Percentiles rank a stretch among this genome's conserved stretches.
These are phyloP conservation scores for Pichia sp. DNA, from an alignment of 1,139 yeast genomes.

Conservation along the genomic window DNA sequence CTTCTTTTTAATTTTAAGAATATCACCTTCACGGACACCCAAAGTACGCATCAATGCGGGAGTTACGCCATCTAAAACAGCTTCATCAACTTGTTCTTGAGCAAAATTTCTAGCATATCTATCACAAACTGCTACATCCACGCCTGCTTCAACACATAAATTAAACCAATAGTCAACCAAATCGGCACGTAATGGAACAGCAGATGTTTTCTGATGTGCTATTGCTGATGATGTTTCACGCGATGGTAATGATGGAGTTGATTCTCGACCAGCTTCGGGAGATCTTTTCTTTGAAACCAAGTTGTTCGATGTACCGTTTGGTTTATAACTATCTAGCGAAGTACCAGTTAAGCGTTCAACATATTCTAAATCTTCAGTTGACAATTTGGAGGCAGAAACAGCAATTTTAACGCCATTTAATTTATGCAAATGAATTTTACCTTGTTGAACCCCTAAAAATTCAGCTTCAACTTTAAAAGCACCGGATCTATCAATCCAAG, in stretches of 20 bases:
- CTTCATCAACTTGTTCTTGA: conserved; percentile 89
- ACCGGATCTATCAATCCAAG: conserved; percentile 96
- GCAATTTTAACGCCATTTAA: conserved; percentile 96
- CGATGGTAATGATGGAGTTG: conserved; percentile 17
- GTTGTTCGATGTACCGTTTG: conserved; percentile 16
- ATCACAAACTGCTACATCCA: conserved; percentile 91
- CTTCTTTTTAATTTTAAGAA: conserved; percentile 76
- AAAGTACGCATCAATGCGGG: conserved; percentile 80
- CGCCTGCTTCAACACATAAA: conserved; percentile 87
- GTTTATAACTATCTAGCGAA: conserved; percentile 55
- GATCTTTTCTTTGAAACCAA: background rate
- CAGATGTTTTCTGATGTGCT: conserved; percentile 25
- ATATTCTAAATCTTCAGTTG: conserved; percentile 79
- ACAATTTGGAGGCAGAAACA: conserved; percentile 81
- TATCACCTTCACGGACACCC: conserved; percentile 94
- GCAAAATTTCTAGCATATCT: conserved; percentile 82
- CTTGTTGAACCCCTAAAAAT: conserved; percentile 87
- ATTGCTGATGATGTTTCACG: conserved; percentile 16
- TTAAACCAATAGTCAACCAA: conserved; percentile 94
- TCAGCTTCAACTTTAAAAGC: conserved; percentile 96
- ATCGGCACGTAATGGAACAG: conserved; percentile 32
- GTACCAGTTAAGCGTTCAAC: conserved; percentile 88
- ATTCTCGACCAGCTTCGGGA: background rate
- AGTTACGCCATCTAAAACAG: conserved; percentile 71
- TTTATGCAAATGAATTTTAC: conserved; percentile 90